Percentiles rank a stretch among this genome's conserved stretches.
Evolutionary conservation across 2,329 filamentous ascomycete species (phyloP).

Genomic region (Fusarium sp.): DNA sequence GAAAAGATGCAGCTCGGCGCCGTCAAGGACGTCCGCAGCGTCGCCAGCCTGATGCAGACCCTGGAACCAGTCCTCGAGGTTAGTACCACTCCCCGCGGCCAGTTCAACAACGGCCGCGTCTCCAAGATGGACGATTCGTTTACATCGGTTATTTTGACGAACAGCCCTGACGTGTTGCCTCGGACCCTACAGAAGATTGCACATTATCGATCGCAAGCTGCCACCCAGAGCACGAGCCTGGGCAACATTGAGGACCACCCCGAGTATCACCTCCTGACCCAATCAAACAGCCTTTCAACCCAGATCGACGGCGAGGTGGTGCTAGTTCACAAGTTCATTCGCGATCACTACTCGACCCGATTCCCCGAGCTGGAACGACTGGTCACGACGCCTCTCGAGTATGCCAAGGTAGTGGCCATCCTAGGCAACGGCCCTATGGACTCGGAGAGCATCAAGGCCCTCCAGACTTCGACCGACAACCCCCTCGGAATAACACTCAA

Average conservation of each 20-base stretch:
- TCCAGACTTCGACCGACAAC: conserved; percentile 83
- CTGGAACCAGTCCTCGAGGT: conserved; percentile 86
- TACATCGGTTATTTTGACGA: conserved; percentile 69
- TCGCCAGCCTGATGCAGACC: conserved; percentile 83
- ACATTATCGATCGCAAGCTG: conserved; percentile 77
- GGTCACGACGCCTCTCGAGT: conserved; percentile 92
- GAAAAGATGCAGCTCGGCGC: conserved; percentile 83
- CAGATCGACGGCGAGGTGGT: conserved; percentile 94
- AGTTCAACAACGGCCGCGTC: conserved; percentile 24
- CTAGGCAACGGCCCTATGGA: conserved; percentile 93
- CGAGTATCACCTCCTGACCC: conserved; percentile 88
- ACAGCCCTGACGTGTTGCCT: conserved; percentile 75
- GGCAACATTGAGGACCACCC: conserved; percentile 93
- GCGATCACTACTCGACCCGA: conserved; percentile 93
- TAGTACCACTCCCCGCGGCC: conserved; percentile 57
- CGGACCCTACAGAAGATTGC: conserved; percentile 78
- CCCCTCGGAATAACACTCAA: conserved; percentile 80
- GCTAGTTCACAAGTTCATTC: conserved; percentile 94
- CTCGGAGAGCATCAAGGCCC: conserved; percentile 79
- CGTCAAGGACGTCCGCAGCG: conserved; percentile 82
- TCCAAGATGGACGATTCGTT: conserved; percentile 58
- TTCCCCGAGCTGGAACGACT: conserved; percentile 94
- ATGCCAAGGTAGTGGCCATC: conserved; percentile 94
- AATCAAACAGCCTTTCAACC: conserved; percentile 90
- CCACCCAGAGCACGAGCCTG: conserved; percentile 72